These are phyloP conservation scores for Begonia fuchsioides DNA, from an alignment of 306 rosid genomes.

Conservation along the genomic window DNA sequence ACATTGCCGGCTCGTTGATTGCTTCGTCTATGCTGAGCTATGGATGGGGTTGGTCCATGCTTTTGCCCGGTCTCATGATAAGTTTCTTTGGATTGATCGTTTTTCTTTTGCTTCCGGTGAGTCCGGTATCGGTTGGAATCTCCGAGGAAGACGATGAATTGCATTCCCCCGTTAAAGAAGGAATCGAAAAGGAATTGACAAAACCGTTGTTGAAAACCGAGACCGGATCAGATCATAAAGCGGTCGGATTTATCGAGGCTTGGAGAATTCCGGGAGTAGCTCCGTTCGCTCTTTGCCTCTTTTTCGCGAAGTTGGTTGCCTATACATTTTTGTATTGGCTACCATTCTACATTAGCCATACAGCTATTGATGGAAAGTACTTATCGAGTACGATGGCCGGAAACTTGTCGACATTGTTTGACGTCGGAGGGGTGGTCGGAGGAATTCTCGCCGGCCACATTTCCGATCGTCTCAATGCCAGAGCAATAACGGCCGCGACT, in stretches of 20 bases:
- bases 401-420: constrained; percentile 63
- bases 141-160: constrained; percentile 34
- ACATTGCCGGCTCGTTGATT: constrained; percentile 75
- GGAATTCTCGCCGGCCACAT: constrained; percentile 86
- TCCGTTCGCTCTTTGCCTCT: constrained; percentile 79
- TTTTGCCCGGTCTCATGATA: constrained; percentile 57
- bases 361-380: constrained; percentile 77
- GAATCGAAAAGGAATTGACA: constrained; percentile 19
- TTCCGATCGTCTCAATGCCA: constrained; percentile 56
- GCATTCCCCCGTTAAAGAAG: constrained; percentile 36
- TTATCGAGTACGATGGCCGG: constrained; percentile 63
- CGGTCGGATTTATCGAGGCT: constrained; percentile 78
- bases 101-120: constrained; percentile 51
- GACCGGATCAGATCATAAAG: constrained; percentile 20
- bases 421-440: constrained; percentile 81
- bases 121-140: constrained; percentile 55
- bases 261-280: constrained; percentile 94
- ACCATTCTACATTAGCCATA: constrained; percentile 72
- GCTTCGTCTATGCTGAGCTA: constrained; percentile 72
- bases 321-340: constrained; percentile 91
- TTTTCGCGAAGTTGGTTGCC: constrained; percentile 81
- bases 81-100: constrained; percentile 48
- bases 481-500: constrained; percentile 89
- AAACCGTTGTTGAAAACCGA: constrained; percentile 42
- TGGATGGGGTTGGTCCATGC: constrained; percentile 99